Conservation (phyloP, 176 grass and related monocot genomes). For the Aegilops bicornis region DNA sequence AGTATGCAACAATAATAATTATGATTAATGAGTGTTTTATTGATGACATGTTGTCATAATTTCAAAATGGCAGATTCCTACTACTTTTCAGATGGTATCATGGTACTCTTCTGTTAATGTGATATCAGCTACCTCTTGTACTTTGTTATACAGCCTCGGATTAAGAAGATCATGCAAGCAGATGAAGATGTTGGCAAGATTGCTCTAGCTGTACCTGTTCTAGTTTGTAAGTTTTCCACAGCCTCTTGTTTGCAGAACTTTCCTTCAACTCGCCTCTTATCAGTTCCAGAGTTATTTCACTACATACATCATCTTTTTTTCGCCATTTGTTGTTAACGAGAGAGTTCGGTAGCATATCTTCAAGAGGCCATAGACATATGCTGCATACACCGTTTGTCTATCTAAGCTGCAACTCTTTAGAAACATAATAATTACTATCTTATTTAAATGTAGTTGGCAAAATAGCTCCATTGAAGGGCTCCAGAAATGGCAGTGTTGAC, state of each 20-base stretch:
- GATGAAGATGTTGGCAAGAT: conserved; percentile 99
- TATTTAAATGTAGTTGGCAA: no score
- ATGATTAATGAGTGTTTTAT: neutral
- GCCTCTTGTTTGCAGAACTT: neutral
- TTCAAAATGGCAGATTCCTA: neutral
- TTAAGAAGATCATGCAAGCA: conserved; percentile 99
- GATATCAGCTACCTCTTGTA: conserved; percentile 9
- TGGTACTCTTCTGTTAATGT: neutral
- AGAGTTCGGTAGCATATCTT: conserved; percentile 10
- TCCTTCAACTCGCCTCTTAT: neutral
- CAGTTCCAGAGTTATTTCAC: neutral
- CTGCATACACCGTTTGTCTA: neutral
- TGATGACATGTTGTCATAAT: neutral
- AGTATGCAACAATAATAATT: neutral
- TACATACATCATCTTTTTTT: neutral
- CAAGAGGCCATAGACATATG: neutral
- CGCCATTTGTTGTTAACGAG: neutral
- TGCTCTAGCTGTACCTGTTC: conserved; percentile 86
- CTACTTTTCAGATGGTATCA: conserved; percentile 5
- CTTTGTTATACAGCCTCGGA: conserved; percentile 59
- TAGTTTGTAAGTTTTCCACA: conserved; percentile 84
- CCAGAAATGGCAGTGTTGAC: no score
- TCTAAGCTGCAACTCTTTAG: no score
- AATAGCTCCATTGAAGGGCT: no score
- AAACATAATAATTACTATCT: no score